phyloP scores from a whole-genome alignment of 164 flowering plant genomes.

The Aristolochia californica region DNA sequence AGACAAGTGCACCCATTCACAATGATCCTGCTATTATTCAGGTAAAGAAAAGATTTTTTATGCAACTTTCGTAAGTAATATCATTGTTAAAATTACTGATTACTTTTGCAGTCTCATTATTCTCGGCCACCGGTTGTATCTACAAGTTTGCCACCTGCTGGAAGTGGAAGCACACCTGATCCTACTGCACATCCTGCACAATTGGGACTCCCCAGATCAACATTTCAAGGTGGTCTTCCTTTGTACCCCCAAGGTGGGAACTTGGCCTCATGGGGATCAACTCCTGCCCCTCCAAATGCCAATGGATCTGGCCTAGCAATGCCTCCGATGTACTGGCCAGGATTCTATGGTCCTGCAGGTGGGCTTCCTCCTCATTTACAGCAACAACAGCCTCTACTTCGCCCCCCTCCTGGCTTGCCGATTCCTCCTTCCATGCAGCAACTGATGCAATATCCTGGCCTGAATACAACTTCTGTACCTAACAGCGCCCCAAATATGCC shows the following conservation, averaged over 20 bases:
- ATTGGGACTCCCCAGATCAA: constrained; percentile 46
- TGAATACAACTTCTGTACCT: constrained; percentile 34
- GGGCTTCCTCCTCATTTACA: constrained; percentile 54
- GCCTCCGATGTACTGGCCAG: constrained; percentile 87
- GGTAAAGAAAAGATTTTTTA: constrained; percentile 23
- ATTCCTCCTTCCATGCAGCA: constrained; percentile 70
- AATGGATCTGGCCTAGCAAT: constrained; percentile 56
- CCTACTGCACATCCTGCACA: constrained; percentile 37
- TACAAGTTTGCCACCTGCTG: constrained; percentile 51
- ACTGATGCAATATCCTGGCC: constrained; percentile 53
- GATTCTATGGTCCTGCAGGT: constrained; percentile 59
- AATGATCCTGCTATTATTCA: constrained; percentile 91
- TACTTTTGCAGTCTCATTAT: constrained; percentile 72
- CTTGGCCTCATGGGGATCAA: constrained; percentile 65
- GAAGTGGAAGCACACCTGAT: constrained; percentile 38
- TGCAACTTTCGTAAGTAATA: background rate
- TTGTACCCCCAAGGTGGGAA: constrained; percentile 70
- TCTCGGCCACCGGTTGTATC: constrained; percentile 46
- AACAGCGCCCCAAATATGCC: constrained; percentile 29
- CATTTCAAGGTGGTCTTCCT: constrained; percentile 65
- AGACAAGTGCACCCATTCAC: constrained; percentile 42
- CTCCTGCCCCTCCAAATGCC: constrained; percentile 50
- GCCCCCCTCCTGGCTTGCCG: constrained; percentile 65
- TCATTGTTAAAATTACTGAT: background rate
- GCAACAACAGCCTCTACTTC: constrained; percentile 55